These are phyloP conservation scores for Pythium volutum DNA, from an alignment of 352 stramenopile species.

Conservation along the genomic window DNA sequence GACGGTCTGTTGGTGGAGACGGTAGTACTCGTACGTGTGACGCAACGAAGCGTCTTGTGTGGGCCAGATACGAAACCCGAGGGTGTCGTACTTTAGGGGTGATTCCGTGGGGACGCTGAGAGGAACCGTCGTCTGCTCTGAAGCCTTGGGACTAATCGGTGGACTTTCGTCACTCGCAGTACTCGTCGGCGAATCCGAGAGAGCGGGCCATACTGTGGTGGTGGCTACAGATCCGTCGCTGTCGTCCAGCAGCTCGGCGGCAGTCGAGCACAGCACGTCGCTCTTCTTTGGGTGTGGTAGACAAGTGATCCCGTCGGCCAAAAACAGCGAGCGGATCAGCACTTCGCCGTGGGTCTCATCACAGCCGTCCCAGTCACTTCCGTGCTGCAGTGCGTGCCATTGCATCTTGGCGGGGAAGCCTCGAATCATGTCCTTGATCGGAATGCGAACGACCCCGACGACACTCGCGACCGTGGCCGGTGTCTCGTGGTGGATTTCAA, in stretches of 20 bases:
- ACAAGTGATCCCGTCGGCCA: constrained; percentile 46
- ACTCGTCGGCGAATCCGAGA: constrained; percentile 6
- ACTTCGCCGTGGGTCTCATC: constrained; percentile 36
- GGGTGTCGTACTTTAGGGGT: constrained; percentile 30
- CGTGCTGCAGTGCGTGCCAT: constrained; percentile 41
- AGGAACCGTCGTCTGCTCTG: background rate
- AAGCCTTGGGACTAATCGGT: background rate
- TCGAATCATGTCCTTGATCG: constrained; percentile 50
- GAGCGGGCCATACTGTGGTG: background rate
- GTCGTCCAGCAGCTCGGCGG: constrained; percentile 39
- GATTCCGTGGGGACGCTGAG: constrained; percentile 7
- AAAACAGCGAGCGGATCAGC: constrained; percentile 54
- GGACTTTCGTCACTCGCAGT: constrained; percentile 1
- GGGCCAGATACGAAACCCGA: constrained; percentile 45
- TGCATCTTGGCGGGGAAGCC: constrained; percentile 60
- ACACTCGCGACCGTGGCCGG: constrained; percentile 21
- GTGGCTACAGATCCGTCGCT: background rate
- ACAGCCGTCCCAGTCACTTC: constrained; percentile 4
- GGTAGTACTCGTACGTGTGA: constrained; percentile 47
- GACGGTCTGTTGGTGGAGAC: constrained; percentile 37
- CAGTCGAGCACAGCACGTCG: constrained; percentile 34
- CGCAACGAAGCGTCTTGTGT: background rate
- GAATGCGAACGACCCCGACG: constrained; percentile 33
- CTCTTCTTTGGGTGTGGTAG: constrained; percentile 39
- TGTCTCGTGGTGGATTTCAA: constrained; percentile 46